Evolutionary conservation across 768 basidiomycete species (phyloP).

Genomic region (Mycena alexandri): DNA sequence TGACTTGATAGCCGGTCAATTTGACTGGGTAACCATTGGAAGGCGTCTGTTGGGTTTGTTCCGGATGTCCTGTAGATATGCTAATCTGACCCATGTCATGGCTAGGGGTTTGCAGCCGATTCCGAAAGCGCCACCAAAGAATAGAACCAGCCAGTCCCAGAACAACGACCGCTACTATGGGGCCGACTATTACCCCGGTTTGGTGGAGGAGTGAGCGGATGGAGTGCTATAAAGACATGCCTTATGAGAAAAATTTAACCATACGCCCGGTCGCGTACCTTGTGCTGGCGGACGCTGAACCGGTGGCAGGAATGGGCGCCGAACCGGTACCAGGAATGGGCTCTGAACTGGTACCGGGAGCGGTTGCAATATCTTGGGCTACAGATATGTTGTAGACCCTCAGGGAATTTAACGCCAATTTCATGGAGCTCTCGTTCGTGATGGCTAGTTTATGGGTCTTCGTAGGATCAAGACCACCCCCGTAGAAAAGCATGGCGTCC

Average conservation of each 20-base stretch:
- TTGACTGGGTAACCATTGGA: not conserved
- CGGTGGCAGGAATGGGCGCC: not conserved
- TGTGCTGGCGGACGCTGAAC: not conserved
- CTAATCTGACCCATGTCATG: not conserved
- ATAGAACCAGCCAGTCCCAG: conserved; percentile 6
- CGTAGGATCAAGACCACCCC: conserved; percentile 30
- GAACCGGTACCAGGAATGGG: not conserved
- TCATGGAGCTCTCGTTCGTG: conserved; percentile 10
- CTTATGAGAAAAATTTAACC: not conserved
- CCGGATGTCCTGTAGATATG: not conserved
- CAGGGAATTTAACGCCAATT: conserved; percentile 29
- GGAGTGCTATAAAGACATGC: not conserved
- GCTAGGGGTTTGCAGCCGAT: not conserved
- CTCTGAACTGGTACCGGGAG: not conserved
- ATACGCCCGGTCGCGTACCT: not conserved
- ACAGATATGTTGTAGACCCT: conserved; percentile 3
- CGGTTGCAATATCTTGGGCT: no score
- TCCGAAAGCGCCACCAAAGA: conserved; percentile 19
- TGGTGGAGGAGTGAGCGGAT: conserved; percentile 18
- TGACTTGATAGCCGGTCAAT: no score
- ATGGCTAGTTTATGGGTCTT: conserved; percentile 25
- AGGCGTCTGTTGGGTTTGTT: not conserved
- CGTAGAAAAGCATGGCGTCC: conserved; percentile 28
- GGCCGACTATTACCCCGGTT: conserved; percentile 27
- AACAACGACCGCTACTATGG: conserved; percentile 21